A percentile compares a stretch with the other conserved stretches of the same genome.
phyloP scores from a whole-genome alignment of 768 basidiomycete genomes.

The Tricholoma flavovirens region DNA sequence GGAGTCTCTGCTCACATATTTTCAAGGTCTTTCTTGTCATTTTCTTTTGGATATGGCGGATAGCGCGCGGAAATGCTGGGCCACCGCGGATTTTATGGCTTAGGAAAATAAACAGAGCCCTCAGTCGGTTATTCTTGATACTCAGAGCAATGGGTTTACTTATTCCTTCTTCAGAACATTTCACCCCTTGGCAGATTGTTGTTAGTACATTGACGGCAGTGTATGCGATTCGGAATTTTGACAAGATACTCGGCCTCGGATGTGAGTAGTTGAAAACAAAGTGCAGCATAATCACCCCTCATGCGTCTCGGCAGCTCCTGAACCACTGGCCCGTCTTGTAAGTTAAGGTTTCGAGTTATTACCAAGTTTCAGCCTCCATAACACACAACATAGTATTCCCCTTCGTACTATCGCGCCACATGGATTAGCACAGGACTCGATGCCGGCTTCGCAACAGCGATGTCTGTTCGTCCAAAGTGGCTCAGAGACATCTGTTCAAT shows the following conservation, averaged over 20 bases:
- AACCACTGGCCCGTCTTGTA: conserved; percentile 86
- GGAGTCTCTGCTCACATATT: background rate
- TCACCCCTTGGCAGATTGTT: conserved; percentile 96
- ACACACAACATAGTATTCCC: conserved; percentile 59
- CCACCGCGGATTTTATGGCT: conserved; percentile 69
- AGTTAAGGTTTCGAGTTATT: conserved; percentile 19
- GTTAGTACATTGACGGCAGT: conserved; percentile 78
- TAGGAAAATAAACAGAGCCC: conserved; percentile 46
- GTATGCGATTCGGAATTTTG: conserved; percentile 80
- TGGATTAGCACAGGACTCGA: conserved; percentile 95
- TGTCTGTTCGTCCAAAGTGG: conserved; percentile 90
- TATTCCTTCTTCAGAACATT: conserved; percentile 46
- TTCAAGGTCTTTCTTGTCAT: conserved; percentile 83
- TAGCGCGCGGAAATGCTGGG: conserved; percentile 55
- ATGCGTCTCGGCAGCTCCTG: conserved; percentile 58
- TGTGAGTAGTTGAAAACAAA: conserved; percentile 41
- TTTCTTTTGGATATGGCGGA: conserved; percentile 85
- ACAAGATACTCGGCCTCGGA: conserved; percentile 77
- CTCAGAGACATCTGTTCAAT: conserved; percentile 82
- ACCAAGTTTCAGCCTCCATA: background rate
- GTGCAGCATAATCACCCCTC: background rate
- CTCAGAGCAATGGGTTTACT: background rate
- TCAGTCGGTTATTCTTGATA: conserved; percentile 40
- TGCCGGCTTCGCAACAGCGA: conserved; percentile 94
- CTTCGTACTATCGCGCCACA: conserved; percentile 92